Evolutionary conservation across 2,329 filamentous ascomycete genomes (phyloP).

Genomic region (Cercospora zeae-maydis): DNA sequence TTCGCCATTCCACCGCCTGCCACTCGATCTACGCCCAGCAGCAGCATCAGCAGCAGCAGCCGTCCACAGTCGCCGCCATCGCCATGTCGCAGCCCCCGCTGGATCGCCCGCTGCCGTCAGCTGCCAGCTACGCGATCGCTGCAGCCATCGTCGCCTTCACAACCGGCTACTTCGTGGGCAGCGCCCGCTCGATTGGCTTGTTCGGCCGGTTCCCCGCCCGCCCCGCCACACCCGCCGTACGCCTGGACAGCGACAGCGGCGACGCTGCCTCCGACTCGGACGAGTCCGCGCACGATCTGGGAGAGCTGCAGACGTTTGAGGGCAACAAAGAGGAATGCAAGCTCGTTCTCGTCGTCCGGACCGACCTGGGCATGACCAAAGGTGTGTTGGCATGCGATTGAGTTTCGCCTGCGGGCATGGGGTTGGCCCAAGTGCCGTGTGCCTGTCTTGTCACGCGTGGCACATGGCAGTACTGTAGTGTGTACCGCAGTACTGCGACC

Average conservation of each 20-base stretch:
- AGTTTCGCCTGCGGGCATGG: neutral
- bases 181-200: conserved; percentile 66
- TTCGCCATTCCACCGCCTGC: neutral
- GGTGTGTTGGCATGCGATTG: conserved; percentile 52
- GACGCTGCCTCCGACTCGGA: conserved; percentile 38
- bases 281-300: conserved; percentile 38
- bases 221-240: conserved; percentile 1
- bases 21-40: neutral
- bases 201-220: conserved; percentile 54
- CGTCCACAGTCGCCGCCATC: conserved; percentile 1
- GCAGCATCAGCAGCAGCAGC: neutral
- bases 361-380: conserved; percentile 95
- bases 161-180: conserved; percentile 69
- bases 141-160: conserved; percentile 72
- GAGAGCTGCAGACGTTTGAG: conserved; percentile 47
- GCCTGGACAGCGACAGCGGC: conserved; percentile 30
- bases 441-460: neutral
- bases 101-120: conserved; percentile 47
- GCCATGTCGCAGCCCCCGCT: conserved; percentile 12
- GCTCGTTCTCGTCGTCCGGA: conserved; percentile 84
- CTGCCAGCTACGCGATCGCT: conserved; percentile 61
- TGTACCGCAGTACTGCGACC: neutral
- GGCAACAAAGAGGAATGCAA: conserved; percentile 78
- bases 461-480: neutral
- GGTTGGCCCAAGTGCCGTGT: neutral